Evolutionary conservation across 2,329 filamentous ascomycete species (phyloP), one percentile per base, ranked within the genome.

Genomic region (Trichoderma simmonsii): DNA sequence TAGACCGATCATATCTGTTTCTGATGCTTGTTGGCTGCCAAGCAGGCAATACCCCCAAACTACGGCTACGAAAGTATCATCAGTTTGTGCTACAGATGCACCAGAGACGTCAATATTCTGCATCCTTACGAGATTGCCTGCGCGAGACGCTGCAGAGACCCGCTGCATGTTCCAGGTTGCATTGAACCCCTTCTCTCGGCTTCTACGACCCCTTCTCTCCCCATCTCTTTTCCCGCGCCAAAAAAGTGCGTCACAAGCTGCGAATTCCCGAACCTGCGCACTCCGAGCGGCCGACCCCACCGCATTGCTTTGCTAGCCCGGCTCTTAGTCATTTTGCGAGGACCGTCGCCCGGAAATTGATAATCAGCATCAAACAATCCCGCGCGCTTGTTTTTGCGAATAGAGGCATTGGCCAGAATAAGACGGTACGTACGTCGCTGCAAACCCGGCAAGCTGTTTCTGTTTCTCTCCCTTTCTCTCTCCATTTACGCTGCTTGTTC

Each of bases 301-400:
- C 6, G 64, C 26, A 5, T 32, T 60, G 24, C 34, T n/a, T 9
- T 56, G 28, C 59, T 69, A 69, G 66, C 66, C 32, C 9, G 28
- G 6, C 24, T 28, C 62, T 71, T 71, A 71, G 70, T 71, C 30
- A 71, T 71, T 71, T 24, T 28, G 56, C 39, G 30, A 34, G 30
- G 30, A 64, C 39, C 57, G 34, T 67, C 56, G 32, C 69, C 21
- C 56, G 63, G 54, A 66, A 65, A 71, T 71, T 71, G 70, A 67
- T 71, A 71, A 71, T 71, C 70, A 67, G 28, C 63, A 66, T 61
- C 39, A 65, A 59, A 54, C 62, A 61, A 43, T 66, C 62, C 51
- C 70, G 70, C 70, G 70, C 70, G 70, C 56, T 65, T 71, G 70
- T 61, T 67, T 43, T 59, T 65, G 56, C 54, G 54, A 65, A 66